Evolutionary conservation across 139 green algal genomes (phyloP), one percentile per base, ranked within the genome.

Genomic region (Microglena sp.): DNA sequence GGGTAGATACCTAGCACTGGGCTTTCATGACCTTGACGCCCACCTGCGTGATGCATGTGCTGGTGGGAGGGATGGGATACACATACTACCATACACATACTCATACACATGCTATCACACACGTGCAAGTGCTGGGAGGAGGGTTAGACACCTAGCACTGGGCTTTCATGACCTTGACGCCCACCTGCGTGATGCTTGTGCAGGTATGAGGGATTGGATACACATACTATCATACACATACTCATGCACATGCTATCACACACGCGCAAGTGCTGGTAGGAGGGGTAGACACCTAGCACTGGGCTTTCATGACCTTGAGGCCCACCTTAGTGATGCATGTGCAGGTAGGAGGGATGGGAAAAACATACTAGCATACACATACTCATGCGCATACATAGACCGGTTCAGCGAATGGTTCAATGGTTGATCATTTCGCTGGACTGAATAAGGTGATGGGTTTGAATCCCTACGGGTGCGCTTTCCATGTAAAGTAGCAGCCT

Each of bases 121-220:
- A 43, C 28, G 26, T 36, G 27, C 28, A 34, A 6, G 22, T 18
- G 55, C 35, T 18, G 27, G 22, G 7, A 21, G 55, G 22, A 22
- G 26, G 55, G 6, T 28, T 24, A 34, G 40, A 29, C 43, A 36
- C 94, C 2, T 84, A 82, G 34, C 88, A 93, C 6, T 89, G 81
- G 82, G 81, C 79, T 3, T 67, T 89, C 22, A 82, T 92, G 69
- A 62, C 78, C 21, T 46, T 68, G 0, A 71, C 85, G 0, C 78
- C 83, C 0, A 5, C 76, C 8, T 53, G 87, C 3, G 65, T 86
- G 8, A 93, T 96, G 87, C 80, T 95, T 50, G 86, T 96, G 15
- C 89, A 96, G 67, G 87, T 91, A 34, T 8, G 63, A 24, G n/a
- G 3, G 5, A 50, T 15, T 50, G 40, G 15, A 50, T 50, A 24